phyloP scores from a whole-genome alignment of 2,329 filamentous ascomycete species.

The Gyromitra esculenta region DNA sequence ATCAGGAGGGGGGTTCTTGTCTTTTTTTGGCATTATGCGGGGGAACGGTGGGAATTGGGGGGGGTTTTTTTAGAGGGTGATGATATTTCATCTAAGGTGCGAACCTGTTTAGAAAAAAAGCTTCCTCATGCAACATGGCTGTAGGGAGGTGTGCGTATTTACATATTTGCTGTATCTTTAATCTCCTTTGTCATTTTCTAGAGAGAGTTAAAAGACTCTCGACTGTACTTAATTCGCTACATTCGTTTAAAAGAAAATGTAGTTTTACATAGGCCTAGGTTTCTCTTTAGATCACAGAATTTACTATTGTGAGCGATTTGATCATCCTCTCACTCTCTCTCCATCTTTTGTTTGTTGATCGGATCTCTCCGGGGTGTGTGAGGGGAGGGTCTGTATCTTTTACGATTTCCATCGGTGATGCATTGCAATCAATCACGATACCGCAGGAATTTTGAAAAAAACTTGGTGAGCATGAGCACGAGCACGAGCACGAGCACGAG shows the following conservation, averaged over 20 bases:
- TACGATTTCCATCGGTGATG: constrained; percentile 11
- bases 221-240: constrained; percentile 35
- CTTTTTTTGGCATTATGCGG: constrained; percentile 42
- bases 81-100: constrained; percentile 33
- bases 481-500: neutral
- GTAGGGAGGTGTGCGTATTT: constrained; percentile 1
- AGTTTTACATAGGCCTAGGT: constrained; percentile 32
- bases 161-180: constrained; percentile 24
- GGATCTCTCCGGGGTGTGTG: neutral
- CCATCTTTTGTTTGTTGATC: neutral
- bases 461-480: neutral
- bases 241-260: neutral
- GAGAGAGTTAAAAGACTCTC: constrained; percentile 4
- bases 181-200: constrained; percentile 32
- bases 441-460: constrained; percentile 18
- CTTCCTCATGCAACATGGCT: constrained; percentile 7
- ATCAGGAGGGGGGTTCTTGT: constrained; percentile 39
- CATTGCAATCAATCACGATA: constrained; percentile 6
- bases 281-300: constrained; percentile 10
- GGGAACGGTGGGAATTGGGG: constrained; percentile 30
- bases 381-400: neutral
- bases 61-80: constrained; percentile 32
- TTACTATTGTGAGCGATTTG: constrained; percentile 20
- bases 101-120: constrained; percentile 37
- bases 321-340: neutral